A percentile compares a stretch with the other conserved stretches of the same genome.
Conservation (phyloP, 2,329 filamentous ascomycete species). For the Hansfordia pulvinata region DNA sequence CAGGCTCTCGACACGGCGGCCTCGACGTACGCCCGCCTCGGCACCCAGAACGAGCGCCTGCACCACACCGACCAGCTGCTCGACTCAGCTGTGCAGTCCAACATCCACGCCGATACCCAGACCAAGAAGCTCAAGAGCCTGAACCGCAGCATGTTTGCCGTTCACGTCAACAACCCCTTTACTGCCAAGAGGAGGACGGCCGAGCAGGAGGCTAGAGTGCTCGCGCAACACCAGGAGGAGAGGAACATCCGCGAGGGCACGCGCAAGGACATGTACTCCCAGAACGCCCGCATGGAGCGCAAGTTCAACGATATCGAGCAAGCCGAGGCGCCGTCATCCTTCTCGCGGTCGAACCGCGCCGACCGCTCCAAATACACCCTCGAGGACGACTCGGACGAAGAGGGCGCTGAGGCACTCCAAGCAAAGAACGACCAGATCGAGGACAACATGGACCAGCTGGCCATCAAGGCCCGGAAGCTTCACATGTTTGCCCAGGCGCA, state of each 20-base stretch:
- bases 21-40: constrained; percentile 59
- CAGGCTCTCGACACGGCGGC: constrained; percentile 59
- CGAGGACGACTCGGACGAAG: constrained; percentile 44
- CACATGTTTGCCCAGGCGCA: constrained; percentile 64
- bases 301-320: constrained; percentile 27
- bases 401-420: constrained; percentile 39
- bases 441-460: constrained; percentile 52
- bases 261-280: constrained; percentile 35
- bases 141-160: constrained; percentile 83
- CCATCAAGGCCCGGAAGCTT: constrained; percentile 53
- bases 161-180: constrained; percentile 67
- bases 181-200: constrained; percentile 52
- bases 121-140: constrained; percentile 72
- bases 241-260: constrained; percentile 52
- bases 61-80: constrained; percentile 75
- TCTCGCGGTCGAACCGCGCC: constrained; percentile 26
- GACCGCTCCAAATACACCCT: constrained; percentile 65
- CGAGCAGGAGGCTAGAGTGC: constrained; percentile 52
- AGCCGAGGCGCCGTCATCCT: constrained; percentile 9
- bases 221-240: constrained; percentile 56
- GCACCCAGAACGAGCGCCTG: constrained; percentile 66
- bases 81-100: constrained; percentile 65
- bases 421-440: constrained; percentile 50
- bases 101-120: constrained; percentile 64
- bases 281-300: constrained; percentile 39